Conservation (phyloP, 495 filamentous ascomycete genomes). For the Penicillium longicatenatum region DNA sequence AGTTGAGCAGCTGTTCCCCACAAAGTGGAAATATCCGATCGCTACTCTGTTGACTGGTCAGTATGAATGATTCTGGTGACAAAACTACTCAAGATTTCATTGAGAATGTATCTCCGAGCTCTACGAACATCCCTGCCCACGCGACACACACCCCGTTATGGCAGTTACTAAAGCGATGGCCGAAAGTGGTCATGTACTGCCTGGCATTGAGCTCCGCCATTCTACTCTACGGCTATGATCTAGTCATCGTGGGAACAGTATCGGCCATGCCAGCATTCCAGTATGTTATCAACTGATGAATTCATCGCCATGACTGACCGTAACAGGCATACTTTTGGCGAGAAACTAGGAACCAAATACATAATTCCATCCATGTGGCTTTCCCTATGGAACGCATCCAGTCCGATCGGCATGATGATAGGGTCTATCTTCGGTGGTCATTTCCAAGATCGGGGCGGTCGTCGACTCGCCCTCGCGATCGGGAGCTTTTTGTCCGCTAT, state of each 20-base stretch:
- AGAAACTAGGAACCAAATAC: constrained; percentile 29
- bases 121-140: background rate
- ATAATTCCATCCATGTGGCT: constrained; percentile 53
- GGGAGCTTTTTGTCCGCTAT: constrained; percentile 40
- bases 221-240: constrained; percentile 51
- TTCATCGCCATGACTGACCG: constrained; percentile 1
- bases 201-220: constrained; percentile 36
- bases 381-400: constrained; percentile 44
- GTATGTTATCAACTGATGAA: constrained; percentile 15
- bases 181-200: constrained; percentile 30
- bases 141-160: constrained; percentile 16
- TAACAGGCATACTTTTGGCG: constrained; percentile 39
- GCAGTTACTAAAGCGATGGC: constrained; percentile 25
- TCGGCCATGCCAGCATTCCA: constrained; percentile 49
- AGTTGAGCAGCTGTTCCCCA: background rate
- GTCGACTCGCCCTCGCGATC: constrained; percentile 36
- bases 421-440: constrained; percentile 42
- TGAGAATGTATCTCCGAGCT: background rate
- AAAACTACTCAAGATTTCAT: background rate
- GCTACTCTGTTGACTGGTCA: background rate
- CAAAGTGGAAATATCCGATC: too few relatives aligned
- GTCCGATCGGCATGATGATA: constrained; percentile 43
- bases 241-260: constrained; percentile 49
- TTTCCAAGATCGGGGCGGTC: constrained; percentile 44
- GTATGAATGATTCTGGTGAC: background rate